Evolutionary conservation across 2,329 filamentous ascomycete genomes (phyloP), one percentile per base, ranked within the genome.

Genomic region (Huntiella savannae): DNA sequence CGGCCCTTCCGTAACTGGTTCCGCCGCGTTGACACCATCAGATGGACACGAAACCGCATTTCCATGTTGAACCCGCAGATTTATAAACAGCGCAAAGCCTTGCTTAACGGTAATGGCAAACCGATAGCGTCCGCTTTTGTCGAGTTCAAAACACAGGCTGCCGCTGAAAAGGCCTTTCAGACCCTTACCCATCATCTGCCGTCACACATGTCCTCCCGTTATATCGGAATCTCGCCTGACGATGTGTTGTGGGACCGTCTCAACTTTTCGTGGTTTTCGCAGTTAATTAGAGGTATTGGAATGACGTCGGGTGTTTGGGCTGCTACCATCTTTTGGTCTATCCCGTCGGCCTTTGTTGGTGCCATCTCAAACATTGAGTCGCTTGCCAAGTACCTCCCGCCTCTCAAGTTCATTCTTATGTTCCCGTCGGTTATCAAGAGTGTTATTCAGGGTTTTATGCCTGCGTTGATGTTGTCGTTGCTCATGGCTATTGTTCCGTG

Each of bases 1-100:
- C 58, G 68, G 0, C 64, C 71, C 4, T 60, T 91, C 16, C 73
- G 72, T 12, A 68, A 82, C 40, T 72, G 87, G 53, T 82, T 86
- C 53, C 79, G 85, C 58, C 91, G 93, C 60, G 87, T 95, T 12
- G 91, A 98, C 62, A 91, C 86, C 0, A 95, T 98, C 60, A 77
- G 88, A 51, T 95, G 82, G 81, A 82, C 77, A 52, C 81, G 91
- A 44, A 67, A 70, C 1, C 56, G 62, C 3, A 54, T 67, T 2
- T 59, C 60, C 19, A 57, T 63, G 2, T 54, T 67, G 11, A 65
- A 64, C 40, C 50, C 56, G 0, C 58, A 62, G 12, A 66, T 67
- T 28, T 60, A 55, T 50, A 81, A 92, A 60, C 74, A 95, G 45
- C 81, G 64, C 75, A 62, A 73, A 61, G 53, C 73, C 35, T 77